Conservation (phyloP, 805 yeast species). For the Yarrowia keelungensis region DNA sequence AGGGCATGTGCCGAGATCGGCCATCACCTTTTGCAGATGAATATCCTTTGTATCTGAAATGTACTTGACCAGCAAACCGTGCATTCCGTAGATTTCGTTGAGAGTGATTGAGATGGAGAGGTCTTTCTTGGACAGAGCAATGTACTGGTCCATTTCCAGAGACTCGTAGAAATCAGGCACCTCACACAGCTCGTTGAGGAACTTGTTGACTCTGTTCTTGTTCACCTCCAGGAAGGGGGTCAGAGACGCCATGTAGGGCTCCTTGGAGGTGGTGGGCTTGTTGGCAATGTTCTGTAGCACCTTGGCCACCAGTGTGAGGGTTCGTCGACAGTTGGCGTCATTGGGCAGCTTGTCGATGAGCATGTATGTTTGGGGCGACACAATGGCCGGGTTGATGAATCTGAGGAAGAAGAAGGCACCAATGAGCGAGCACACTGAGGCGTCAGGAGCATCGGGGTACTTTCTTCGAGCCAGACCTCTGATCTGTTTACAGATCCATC, state of each 20-base stretch:
- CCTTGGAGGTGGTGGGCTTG: constrained; percentile 69
- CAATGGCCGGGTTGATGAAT: constrained; percentile 86
- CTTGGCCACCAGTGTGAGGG: constrained; percentile 79
- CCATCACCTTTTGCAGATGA: constrained; percentile 46
- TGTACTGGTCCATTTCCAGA: constrained; percentile 52
- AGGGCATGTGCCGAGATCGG: constrained; percentile 48
- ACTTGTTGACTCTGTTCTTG: constrained; percentile 47
- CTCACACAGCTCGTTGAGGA: constrained; percentile 51
- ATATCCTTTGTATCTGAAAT: constrained; percentile 37
- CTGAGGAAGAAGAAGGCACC: constrained; percentile 87
- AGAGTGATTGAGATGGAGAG: constrained; percentile 48
- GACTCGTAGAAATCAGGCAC: constrained; percentile 53
- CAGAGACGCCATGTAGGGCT: constrained; percentile 50
- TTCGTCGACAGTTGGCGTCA: constrained; percentile 59
- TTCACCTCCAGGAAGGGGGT: constrained; percentile 47
- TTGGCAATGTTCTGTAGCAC: constrained; percentile 87
- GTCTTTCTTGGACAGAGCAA: constrained; percentile 50
- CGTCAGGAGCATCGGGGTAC: constrained; percentile 63
- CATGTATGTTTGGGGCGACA: constrained; percentile 74
- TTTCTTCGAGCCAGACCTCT: constrained; percentile 61
- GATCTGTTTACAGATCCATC: constrained; percentile 72
- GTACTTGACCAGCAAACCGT: constrained; percentile 50
- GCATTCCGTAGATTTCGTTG: constrained; percentile 51
- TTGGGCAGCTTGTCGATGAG: constrained; percentile 51
- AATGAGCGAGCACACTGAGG: constrained; percentile 55